These are phyloP conservation scores for Mycotypha africana DNA, from an alignment of 371 early-diverging fungal genomes.

Conservation along the genomic window DNA sequence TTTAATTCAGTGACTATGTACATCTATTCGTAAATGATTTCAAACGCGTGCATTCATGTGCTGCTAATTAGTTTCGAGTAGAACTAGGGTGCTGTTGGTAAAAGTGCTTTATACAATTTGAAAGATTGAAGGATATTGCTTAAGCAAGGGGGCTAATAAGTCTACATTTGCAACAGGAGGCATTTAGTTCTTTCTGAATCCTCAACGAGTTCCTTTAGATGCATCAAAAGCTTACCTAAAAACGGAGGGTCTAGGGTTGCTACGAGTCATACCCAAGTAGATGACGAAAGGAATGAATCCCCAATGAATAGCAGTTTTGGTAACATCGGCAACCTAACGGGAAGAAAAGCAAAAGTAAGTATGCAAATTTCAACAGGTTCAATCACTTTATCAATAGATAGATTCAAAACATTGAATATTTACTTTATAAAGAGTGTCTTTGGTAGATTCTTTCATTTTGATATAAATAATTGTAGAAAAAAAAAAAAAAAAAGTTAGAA, in stretches of 20 bases:
- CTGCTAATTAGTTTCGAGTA: no score
- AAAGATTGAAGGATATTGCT: conserved; percentile 5
- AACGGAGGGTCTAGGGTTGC: conserved; percentile 59
- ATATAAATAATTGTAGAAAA: conserved; percentile 4
- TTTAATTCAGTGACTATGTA: no score
- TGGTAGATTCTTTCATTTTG: conserved; percentile 47
- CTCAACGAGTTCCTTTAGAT: background rate
- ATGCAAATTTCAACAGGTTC: no score
- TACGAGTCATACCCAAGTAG: conserved; percentile 58
- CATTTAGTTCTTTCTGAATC: no score
- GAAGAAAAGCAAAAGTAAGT: no score
- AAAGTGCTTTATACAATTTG: no score
- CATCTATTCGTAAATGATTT: no score
- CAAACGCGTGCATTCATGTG: no score
- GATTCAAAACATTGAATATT: no score
- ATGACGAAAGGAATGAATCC: conserved; percentile 66
- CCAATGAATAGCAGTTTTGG: conserved; percentile 61
- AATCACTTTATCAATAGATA: no score
- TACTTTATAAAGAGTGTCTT: conserved; percentile 48
- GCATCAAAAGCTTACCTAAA: conserved; percentile 29
- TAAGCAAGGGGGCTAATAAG: conserved; percentile 46
- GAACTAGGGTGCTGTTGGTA: no score
- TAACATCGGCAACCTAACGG: conserved; percentile 42
- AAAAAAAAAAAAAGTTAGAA: conserved; percentile 5
- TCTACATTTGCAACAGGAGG: no score